These are phyloP conservation scores for Monilinia vaccinii-corymbosi DNA, from an alignment of 2,329 filamentous ascomycete genomes.

Conservation along the genomic window DNA sequence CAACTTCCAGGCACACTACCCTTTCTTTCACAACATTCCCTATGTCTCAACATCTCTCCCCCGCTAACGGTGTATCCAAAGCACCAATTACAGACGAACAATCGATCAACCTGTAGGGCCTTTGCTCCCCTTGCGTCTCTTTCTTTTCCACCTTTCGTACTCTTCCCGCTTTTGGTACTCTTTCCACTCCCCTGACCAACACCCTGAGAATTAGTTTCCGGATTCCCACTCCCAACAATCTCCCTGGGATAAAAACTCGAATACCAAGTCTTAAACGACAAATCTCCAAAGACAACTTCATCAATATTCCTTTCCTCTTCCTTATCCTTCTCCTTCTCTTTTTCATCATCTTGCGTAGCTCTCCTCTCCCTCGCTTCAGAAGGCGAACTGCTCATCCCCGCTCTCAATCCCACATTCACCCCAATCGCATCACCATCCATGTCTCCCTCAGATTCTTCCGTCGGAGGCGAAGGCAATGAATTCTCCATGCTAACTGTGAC, in stretches of 20 bases:
- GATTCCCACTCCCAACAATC: conserved; percentile 42
- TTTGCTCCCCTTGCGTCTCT: neutral
- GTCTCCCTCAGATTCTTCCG: neutral
- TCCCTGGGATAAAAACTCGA: conserved; percentile 82
- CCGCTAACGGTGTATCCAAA: conserved; percentile 78
- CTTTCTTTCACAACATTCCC: conserved; percentile 44
- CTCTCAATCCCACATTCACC: no score
- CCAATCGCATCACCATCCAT: neutral
- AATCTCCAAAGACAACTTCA: conserved; percentile 75
- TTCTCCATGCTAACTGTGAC: neutral
- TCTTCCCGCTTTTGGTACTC: neutral
- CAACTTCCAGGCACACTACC: conserved; percentile 54
- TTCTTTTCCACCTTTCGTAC: neutral
- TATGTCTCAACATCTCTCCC: conserved; percentile 49
- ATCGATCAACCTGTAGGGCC: conserved; percentile 44
- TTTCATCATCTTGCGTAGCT: neutral
- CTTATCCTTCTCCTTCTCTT: neutral
- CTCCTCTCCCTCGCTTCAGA: neutral
- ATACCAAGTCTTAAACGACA: conserved; percentile 85
- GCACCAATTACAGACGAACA: conserved; percentile 87
- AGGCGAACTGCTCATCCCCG: neutral
- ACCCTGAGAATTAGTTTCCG: neutral
- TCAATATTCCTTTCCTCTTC: conserved; percentile 64
- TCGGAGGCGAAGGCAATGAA: neutral
- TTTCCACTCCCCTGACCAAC: conserved; percentile 2